These are phyloP conservation scores for Tylopilus felleus DNA, from an alignment of 768 basidiomycete species.

Conservation along the genomic window DNA sequence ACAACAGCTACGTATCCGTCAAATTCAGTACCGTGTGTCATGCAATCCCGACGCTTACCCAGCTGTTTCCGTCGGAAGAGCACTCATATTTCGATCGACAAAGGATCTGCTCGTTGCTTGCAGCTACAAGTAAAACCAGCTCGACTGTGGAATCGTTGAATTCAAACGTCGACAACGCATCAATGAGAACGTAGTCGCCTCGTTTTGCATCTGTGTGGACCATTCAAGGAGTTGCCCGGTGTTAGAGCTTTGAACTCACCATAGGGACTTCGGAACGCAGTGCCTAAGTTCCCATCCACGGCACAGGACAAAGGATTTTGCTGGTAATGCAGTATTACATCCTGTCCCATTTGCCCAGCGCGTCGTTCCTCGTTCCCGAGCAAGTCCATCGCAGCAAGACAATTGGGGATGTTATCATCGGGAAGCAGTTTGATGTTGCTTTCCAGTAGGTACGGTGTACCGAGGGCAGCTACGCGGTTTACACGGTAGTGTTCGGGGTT, in stretches of 20 bases:
- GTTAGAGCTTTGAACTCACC: slow-evolving; percentile 35
- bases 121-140: slow-evolving; percentile 37
- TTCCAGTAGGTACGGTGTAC: too few species aligned
- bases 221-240: slow-evolving; percentile 15
- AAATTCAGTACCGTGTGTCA: background rate
- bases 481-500: background rate
- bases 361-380: slow-evolving; percentile 41
- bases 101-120: slow-evolving; percentile 33
- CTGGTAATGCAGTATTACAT: slow-evolving; percentile 38
- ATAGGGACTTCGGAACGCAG: slow-evolving; percentile 48
- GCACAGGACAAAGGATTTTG: slow-evolving; percentile 48
- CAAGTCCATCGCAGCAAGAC: slow-evolving; percentile 36
- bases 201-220: slow-evolving; percentile 17
- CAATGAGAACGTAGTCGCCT: slow-evolving; percentile 40
- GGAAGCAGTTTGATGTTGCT: slow-evolving; percentile 50
- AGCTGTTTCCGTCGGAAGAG: slow-evolving; percentile 30
- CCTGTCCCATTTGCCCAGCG: slow-evolving; percentile 32
- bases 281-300: slow-evolving; percentile 50
- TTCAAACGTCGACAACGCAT: slow-evolving; percentile 32
- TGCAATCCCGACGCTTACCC: slow-evolving; percentile 27
- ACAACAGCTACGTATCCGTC: slow-evolving; percentile 11
- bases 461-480: too few species aligned
- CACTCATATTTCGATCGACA: slow-evolving; percentile 24
- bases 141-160: slow-evolving; percentile 22
- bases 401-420: slow-evolving; percentile 20